phyloP scores from a whole-genome alignment of 257 asterid genomes.

The Plantago major region DNA sequence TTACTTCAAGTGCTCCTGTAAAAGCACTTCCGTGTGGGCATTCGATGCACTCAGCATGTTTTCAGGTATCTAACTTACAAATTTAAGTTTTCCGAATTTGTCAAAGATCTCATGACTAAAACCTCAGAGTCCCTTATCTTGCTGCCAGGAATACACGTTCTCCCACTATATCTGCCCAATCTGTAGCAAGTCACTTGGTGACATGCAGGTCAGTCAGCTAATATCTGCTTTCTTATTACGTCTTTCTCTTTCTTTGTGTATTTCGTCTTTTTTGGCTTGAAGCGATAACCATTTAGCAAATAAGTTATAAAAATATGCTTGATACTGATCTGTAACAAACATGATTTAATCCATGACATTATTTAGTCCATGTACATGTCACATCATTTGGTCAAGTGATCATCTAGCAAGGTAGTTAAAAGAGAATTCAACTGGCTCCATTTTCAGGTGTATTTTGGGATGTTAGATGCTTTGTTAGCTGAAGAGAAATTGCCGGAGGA shows the following conservation, averaged over 20 bases:
- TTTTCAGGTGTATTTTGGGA: constrained; percentile 68
- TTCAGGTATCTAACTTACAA: constrained; percentile 45
- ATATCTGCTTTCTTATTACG: neutral
- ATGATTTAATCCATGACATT: neutral
- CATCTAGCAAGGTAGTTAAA: neutral
- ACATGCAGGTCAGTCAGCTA: constrained; percentile 78
- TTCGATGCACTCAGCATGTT: constrained; percentile 86
- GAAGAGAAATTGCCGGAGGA: constrained; percentile 80
- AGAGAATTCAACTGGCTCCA: constrained; percentile 1
- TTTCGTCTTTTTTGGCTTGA: neutral
- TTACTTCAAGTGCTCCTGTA: constrained; percentile 70
- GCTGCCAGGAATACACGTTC: constrained; percentile 65
- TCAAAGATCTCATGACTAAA: neutral
- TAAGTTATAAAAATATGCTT: constrained; percentile 1
- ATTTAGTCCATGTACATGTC: constrained; percentile 1
- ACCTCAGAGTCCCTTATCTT: constrained; percentile 20
- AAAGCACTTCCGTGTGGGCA: constrained; percentile 90
- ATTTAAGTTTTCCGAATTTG: constrained; percentile 4
- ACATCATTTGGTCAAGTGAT: neutral
- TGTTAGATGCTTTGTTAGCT: constrained; percentile 77
- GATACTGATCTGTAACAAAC: neutral
- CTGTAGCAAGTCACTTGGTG: constrained; percentile 92
- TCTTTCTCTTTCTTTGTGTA: constrained; percentile 1
- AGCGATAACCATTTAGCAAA: neutral
- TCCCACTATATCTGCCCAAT: constrained; percentile 81